Percentiles rank a stretch among this genome's conserved stretches.
phyloP scores from a whole-genome alignment of 768 basidiomycete species.

The Lentinula detonsa region DNA sequence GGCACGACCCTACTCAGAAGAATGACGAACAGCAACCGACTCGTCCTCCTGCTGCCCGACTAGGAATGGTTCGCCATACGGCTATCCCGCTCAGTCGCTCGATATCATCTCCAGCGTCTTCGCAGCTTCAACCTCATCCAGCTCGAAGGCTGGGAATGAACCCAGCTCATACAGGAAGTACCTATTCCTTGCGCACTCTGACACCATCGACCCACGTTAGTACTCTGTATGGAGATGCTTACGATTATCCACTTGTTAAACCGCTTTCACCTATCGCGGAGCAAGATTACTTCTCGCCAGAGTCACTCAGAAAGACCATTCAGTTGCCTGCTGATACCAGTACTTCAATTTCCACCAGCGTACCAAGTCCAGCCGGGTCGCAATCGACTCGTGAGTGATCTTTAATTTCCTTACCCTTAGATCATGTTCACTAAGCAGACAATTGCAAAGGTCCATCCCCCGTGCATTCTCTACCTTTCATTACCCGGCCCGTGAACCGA shows the following conservation, averaged over 20 bases:
- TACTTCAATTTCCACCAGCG: slow-evolving; percentile 14
- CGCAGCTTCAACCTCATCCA: slow-evolving; percentile 17
- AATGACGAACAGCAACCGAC: not conserved
- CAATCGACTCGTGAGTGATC: slow-evolving; percentile 38
- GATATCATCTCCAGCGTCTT: slow-evolving; percentile 21
- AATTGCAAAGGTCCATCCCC: slow-evolving; percentile 39
- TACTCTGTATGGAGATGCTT: slow-evolving; percentile 46
- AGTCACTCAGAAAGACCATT: slow-evolving; percentile 25
- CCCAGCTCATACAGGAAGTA: slow-evolving; percentile 26
- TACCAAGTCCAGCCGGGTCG: slow-evolving; percentile 28
- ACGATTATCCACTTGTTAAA: slow-evolving; percentile 25
- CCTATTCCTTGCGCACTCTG: slow-evolving; percentile 37
- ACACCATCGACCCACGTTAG: slow-evolving; percentile 17
- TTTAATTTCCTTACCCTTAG: not conserved
- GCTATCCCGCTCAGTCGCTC: slow-evolving; percentile 18
- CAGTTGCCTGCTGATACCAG: slow-evolving; percentile 24
- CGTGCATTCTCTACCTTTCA: slow-evolving; percentile 46
- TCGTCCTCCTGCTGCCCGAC: not conserved
- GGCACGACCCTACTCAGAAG: slow-evolving; percentile 9
- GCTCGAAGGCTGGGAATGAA: slow-evolving; percentile 12
- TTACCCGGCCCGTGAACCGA: slow-evolving; percentile 60
- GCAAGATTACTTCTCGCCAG: slow-evolving; percentile 55
- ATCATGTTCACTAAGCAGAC: not conserved
- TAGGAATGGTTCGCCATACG: slow-evolving; percentile 6
- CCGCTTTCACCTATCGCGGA: slow-evolving; percentile 66